phyloP scores from a whole-genome alignment of 495 filamentous ascomycete species.

The Jackrogersella multiformis region DNA sequence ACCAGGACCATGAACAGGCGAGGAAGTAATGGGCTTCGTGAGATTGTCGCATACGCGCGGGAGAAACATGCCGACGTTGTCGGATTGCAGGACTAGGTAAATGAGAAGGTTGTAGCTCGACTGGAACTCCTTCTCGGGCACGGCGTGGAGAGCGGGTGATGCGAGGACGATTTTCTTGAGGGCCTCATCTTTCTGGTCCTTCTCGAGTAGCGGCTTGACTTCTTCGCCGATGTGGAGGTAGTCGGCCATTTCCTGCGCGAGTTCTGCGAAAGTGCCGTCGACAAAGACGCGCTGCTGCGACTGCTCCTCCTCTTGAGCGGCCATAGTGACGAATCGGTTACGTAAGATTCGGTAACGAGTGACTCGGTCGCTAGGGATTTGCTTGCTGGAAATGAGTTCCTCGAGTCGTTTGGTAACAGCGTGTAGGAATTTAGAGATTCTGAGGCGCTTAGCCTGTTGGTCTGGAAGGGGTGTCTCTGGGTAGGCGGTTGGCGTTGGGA shows the following conservation, averaged over 20 bases:
- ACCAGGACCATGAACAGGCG: constrained; percentile 81
- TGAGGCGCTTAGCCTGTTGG: too few species aligned
- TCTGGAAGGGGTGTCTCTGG: too few species aligned
- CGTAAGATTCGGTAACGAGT: too few species aligned
- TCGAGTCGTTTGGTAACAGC: too few species aligned
- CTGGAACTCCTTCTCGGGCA: constrained; percentile 95
- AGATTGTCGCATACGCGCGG: constrained; percentile 87
- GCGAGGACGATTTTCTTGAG: constrained; percentile 87
- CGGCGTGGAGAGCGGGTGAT: constrained; percentile 74
- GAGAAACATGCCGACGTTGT: constrained; percentile 84
- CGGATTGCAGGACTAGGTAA: constrained; percentile 86
- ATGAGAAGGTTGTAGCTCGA: constrained; percentile 95
- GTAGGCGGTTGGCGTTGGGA: not conserved
- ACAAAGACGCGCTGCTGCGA: constrained; percentile 71
- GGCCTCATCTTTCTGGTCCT: constrained; percentile 79
- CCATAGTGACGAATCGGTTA: not conserved
- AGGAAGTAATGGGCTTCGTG: constrained; percentile 83
- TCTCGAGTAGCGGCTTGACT: constrained; percentile 75
- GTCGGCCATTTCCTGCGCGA: constrained; percentile 86
- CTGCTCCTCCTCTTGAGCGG: constrained; percentile 10
- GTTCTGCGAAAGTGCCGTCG: constrained; percentile 88
- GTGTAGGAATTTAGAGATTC: too few species aligned
- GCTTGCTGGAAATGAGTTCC: too few species aligned
- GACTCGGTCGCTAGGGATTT: too few species aligned
- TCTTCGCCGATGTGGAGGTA: constrained; percentile 78